These are phyloP conservation scores for Candida bentonensis DNA, from an alignment of 805 yeast species.

Conservation along the genomic window DNA sequence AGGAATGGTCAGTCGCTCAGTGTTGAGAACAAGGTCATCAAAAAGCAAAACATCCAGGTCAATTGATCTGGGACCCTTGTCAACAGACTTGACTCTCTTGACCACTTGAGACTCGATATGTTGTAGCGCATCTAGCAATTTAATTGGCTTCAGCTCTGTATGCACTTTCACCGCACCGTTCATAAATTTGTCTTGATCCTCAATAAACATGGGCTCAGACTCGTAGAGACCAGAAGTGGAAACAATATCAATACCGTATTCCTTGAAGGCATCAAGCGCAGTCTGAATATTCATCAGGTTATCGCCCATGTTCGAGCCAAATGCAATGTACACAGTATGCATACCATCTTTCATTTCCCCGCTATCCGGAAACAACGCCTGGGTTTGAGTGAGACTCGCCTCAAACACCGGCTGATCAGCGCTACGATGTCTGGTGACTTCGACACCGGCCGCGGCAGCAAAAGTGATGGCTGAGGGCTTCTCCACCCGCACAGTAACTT, in stretches of 20 bases:
- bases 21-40: slow-evolving; percentile 41
- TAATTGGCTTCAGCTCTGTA: slow-evolving; percentile 53
- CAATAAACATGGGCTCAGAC: slow-evolving; percentile 84
- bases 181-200: slow-evolving; percentile 65
- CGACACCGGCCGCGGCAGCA: slow-evolving; percentile 85
- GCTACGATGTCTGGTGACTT: slow-evolving; percentile 35
- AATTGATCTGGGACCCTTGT: slow-evolving; percentile 85
- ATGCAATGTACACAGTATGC: slow-evolving; percentile 61
- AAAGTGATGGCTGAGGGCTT: slow-evolving; percentile 82
- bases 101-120: slow-evolving; percentile 63
- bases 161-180: slow-evolving; percentile 66
- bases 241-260: slow-evolving; percentile 31
- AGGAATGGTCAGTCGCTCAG: slow-evolving; percentile 55
- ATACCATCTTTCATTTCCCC: slow-evolving; percentile 2
- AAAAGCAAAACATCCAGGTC: slow-evolving; percentile 80
- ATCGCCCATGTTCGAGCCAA: slow-evolving; percentile 81
- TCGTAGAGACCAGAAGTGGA: slow-evolving; percentile 68
- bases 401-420: slow-evolving; percentile 21
- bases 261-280: slow-evolving; percentile 38
- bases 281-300: slow-evolving; percentile 43
- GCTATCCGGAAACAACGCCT: slow-evolving; percentile 11
- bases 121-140: slow-evolving; percentile 48
- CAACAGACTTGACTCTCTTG: slow-evolving; percentile 59
- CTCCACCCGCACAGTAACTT: slow-evolving; percentile 46
- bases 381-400: not conserved